These are phyloP conservation scores for Aegle marmelos DNA, from an alignment of 345 rosid species.

Conservation along the genomic window DNA sequence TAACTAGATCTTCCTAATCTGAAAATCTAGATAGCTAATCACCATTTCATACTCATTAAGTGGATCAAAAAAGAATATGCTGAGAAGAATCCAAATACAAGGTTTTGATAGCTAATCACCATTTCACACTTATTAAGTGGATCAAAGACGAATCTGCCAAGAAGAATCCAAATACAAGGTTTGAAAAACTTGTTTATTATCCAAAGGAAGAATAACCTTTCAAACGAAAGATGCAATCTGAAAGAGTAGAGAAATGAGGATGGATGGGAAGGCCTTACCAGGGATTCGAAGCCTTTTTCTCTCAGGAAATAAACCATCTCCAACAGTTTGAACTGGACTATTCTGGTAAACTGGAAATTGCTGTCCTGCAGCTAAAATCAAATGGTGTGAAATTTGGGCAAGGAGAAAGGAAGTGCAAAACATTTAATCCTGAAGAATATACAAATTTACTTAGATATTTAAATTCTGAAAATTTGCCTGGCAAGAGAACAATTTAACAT, in stretches of 20 bases:
- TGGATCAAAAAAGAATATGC: no score
- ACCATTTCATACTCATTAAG: no score
- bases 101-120: no score
- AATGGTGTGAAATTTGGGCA: background rate
- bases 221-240: no score
- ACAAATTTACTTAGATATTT: background rate
- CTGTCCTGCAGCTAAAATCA: background rate
- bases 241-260: background rate
- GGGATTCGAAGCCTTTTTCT: background rate
- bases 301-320: background rate
- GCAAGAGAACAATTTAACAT: background rate
- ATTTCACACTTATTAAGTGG: no score
- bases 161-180: no score
- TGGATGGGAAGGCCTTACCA: background rate
- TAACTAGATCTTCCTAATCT: no score
- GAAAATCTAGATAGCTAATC: no score
- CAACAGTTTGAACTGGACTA: constrained; percentile 9
- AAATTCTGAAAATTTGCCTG: background rate
- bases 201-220: no score
- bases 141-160: no score
- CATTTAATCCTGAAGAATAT: background rate
- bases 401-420: background rate
- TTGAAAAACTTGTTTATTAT: no score
- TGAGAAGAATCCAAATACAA: no score
- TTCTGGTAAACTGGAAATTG: background rate